A percentile compares a stretch with the other conserved stretches of the same genome.
phyloP scores from a whole-genome alignment of 164 flowering plant species.

The Houttuynia cordata region DNA sequence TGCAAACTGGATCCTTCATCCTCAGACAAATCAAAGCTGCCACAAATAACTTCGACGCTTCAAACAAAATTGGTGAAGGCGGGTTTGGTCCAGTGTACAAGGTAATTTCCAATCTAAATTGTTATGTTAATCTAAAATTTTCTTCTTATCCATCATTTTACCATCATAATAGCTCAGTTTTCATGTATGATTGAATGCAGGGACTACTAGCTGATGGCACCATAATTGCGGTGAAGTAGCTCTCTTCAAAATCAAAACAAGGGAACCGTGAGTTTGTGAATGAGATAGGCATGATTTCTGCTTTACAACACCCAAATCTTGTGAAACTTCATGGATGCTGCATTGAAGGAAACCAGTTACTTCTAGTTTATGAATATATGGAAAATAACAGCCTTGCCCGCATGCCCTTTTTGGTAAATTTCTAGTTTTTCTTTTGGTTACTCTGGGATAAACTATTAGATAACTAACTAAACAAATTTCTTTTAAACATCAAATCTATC shows the following conservation, averaged over 20 bases:
- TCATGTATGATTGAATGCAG: constrained; percentile 3
- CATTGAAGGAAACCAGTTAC: constrained; percentile 35
- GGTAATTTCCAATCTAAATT: constrained; percentile 14
- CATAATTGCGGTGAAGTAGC: constrained; percentile 50
- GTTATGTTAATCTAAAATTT: no score
- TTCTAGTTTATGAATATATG: constrained; percentile 47
- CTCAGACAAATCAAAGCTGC: constrained; percentile 41
- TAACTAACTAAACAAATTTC: no score
- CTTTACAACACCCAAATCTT: constrained; percentile 51
- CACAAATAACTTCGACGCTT: constrained; percentile 27
- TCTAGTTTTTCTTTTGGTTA: not conserved
- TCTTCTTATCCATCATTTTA: not conserved
- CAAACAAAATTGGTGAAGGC: constrained; percentile 56
- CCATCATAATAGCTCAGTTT: not conserved
- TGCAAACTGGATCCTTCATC: constrained; percentile 27
- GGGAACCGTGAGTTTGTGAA: constrained; percentile 65
- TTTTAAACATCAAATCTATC: not conserved
- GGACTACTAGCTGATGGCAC: constrained; percentile 34
- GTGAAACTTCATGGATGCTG: constrained; percentile 48
- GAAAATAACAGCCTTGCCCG: constrained; percentile 50
- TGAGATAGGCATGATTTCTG: constrained; percentile 57
- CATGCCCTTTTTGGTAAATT: constrained; percentile 37
- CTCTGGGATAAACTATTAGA: no score
- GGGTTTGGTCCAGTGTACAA: constrained; percentile 61
- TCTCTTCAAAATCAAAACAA: constrained; percentile 47